A percentile compares a stretch with the other conserved stretches of the same genome.
Conservation (phyloP, 1,139 yeast genomes). For the Candida albicans region DNA sequence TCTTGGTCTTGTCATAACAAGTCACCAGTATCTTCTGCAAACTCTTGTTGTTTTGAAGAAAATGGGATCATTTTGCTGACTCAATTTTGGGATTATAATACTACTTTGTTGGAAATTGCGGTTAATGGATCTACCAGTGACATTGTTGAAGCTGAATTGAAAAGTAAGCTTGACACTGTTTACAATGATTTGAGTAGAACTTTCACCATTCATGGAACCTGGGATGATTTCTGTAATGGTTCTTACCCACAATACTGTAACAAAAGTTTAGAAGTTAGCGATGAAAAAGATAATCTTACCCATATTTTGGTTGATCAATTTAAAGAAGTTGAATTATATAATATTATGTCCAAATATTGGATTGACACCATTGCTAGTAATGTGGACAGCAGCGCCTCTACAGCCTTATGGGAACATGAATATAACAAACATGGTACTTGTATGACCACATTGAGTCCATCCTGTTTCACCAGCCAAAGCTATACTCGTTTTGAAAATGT, state of each 20-base stretch:
- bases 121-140: conserved; percentile 20
- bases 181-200: conserved; percentile 18
- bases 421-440: conserved; percentile 49
- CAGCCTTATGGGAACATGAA: conserved; percentile 42
- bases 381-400: conserved; percentile 27
- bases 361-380: conserved; percentile 35
- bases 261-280: conserved; percentile 29
- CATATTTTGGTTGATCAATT: conserved; percentile 31
- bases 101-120: conserved; percentile 22
- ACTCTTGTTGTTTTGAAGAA: conserved; percentile 35
- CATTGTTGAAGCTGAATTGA: conserved; percentile 12
- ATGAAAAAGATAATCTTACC: conserved; percentile 28
- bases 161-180: conserved; percentile 8
- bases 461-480: conserved; percentile 29
- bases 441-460: conserved; percentile 40
- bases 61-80: conserved; percentile 38
- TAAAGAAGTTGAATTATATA: conserved; percentile 27
- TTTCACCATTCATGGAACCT: conserved; percentile 45
- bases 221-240: conserved; percentile 43
- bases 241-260: conserved; percentile 34
- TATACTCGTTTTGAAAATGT: conserved; percentile 34
- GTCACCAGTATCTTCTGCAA: conserved; percentile 22
- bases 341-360: conserved; percentile 38
- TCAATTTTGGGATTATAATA: conserved; percentile 44
- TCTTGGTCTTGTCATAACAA: conserved; percentile 31